Percentiles rank a stretch among this genome's conserved stretches.
phyloP scores from a whole-genome alignment of 306 rosid species.

The Trifolium pratense region DNA sequence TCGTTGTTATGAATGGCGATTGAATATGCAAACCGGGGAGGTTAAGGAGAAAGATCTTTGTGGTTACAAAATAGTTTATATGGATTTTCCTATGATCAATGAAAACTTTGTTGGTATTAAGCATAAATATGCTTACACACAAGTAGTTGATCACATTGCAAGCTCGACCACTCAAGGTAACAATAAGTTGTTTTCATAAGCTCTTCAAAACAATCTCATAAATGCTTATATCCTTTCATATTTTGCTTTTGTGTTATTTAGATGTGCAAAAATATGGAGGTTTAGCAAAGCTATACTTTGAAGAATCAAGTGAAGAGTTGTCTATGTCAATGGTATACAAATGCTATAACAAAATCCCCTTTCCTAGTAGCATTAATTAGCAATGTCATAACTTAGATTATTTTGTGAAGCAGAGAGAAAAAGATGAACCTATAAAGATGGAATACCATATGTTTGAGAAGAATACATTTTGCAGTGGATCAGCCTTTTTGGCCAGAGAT shows the following conservation, averaged over 20 bases:
- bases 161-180: conserved; percentile 52
- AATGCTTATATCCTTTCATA: too few species aligned
- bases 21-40: conserved; percentile 62
- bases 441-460: conserved; percentile 67
- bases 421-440: conserved; percentile 47
- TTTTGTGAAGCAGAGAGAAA: conserved; percentile 38
- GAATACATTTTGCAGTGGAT: conserved; percentile 65
- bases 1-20: conserved; percentile 66
- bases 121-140: conserved; percentile 63
- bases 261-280: conserved; percentile 63
- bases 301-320: conserved; percentile 45
- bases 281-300: conserved; percentile 64
- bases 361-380: background rate
- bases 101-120: conserved; percentile 51
- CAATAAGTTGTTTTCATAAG: too few species aligned
- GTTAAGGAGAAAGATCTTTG: conserved; percentile 57
- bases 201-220: too few species aligned
- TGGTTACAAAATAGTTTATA: conserved; percentile 31
- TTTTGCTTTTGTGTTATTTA: conserved; percentile 12
- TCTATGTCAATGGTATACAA: conserved; percentile 44
- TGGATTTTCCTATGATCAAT: conserved; percentile 80
- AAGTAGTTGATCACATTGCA: conserved; percentile 54
- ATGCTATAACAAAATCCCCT: background rate
- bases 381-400: background rate
- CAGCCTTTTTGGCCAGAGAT: conserved; percentile 60